Evolutionary conservation across 495 filamentous ascomycete genomes (phyloP).

Genomic region (Podospora australis): DNA sequence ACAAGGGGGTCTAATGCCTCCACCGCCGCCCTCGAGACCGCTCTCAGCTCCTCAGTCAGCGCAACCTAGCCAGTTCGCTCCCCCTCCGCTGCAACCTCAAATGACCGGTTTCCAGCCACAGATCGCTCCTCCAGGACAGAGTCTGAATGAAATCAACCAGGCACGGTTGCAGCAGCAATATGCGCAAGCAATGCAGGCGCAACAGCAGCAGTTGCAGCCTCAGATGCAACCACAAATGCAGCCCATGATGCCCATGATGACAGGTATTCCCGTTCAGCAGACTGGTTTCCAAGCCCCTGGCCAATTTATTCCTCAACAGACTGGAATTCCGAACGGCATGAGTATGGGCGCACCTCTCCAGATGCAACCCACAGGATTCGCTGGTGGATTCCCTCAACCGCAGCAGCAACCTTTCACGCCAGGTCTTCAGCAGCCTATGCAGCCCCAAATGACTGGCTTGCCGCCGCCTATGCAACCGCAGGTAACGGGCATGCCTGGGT

Average conservation of each 20-base stretch:
- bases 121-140: constrained; percentile 68
- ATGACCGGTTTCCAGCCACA: constrained; percentile 65
- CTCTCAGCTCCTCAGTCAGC: constrained; percentile 84
- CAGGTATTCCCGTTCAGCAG: constrained; percentile 46
- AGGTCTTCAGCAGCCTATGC: constrained; percentile 44
- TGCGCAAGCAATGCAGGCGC: constrained; percentile 24
- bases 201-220: constrained; percentile 20
- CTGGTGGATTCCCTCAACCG: constrained; percentile 50
- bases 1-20: constrained; percentile 60
- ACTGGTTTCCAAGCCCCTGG: constrained; percentile 3
- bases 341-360: constrained; percentile 41
- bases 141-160: constrained; percentile 63
- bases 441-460: constrained; percentile 40
- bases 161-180: constrained; percentile 57
- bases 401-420: constrained; percentile 51
- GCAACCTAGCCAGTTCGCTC: constrained; percentile 65
- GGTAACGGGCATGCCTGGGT: constrained; percentile 39
- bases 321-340: constrained; percentile 1
- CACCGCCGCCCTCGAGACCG: constrained; percentile 77
- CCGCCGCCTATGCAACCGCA: constrained; percentile 54
- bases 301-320: constrained; percentile 1
- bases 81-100: constrained; percentile 75
- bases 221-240: constrained; percentile 24
- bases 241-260: constrained; percentile 24
- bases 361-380: constrained; percentile 63